A percentile compares a stretch with the other conserved stretches of the same genome.
Evolutionary conservation across 73 alveolate genomes (phyloP).

Genomic region (Paramecium primaurelia): DNA sequence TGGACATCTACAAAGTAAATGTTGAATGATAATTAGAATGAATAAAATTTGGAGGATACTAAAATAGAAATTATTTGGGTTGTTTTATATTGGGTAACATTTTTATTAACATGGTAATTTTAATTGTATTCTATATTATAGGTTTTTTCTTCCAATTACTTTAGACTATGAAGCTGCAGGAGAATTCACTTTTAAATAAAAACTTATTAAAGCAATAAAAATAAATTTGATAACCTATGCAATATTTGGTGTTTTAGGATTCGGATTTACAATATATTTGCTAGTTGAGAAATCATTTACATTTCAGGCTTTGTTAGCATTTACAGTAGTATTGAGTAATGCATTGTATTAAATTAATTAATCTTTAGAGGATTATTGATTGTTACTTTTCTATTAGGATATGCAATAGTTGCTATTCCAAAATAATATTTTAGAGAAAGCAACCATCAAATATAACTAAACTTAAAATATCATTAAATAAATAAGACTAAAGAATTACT

Average conservation of each 20-base stretch:
- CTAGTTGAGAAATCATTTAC: background rate
- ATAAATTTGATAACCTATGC: constrained; percentile 1
- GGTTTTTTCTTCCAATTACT: constrained; percentile 30
- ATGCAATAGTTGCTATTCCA: constrained; percentile 23
- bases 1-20: background rate
- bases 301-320: background rate
- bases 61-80: background rate
- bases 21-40: background rate
- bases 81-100: constrained; percentile 26
- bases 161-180: constrained; percentile 36
- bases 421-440: constrained; percentile 38
- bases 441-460: constrained; percentile 2
- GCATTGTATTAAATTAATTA: constrained; percentile 1
- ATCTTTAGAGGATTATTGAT: background rate
- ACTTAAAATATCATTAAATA: background rate
- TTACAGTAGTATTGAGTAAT: constrained; percentile 10
- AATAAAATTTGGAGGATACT: background rate
- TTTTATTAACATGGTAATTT: constrained; percentile 28
- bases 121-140: background rate
- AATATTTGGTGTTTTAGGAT: background rate
- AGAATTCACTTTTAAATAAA: constrained; percentile 31
- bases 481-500: background rate
- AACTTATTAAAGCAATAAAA: background rate
- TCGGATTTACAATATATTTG: background rate
- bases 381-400: constrained; percentile 20